Conservation (phyloP, 495 filamentous ascomycete genomes). For the Neurospora sp. region DNA sequence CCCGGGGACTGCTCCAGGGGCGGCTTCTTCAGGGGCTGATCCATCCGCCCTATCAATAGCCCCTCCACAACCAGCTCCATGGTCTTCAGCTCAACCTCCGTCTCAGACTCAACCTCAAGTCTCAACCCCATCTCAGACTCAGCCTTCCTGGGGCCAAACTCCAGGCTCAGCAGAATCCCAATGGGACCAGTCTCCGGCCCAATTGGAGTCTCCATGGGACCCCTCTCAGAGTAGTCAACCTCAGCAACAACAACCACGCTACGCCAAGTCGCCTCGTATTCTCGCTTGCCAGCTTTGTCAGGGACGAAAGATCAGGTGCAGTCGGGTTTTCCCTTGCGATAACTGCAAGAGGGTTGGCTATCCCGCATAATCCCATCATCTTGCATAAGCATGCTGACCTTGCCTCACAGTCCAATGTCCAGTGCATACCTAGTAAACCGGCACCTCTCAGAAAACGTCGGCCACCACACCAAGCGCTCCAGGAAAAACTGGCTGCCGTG, state of each 20-base stretch:
- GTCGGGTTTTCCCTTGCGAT: constrained; percentile 55
- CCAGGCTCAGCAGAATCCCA: background rate
- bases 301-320: constrained; percentile 59
- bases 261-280: constrained; percentile 20
- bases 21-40: background rate
- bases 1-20: background rate
- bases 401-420: constrained; percentile 28
- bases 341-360: constrained; percentile 35
- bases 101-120: background rate
- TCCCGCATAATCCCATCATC: background rate
- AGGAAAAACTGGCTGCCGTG: constrained; percentile 30
- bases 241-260: background rate
- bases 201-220: background rate
- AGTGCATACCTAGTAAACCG: constrained; percentile 38
- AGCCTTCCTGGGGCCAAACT: background rate
- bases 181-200: background rate
- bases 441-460: constrained; percentile 37
- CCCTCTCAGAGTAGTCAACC: background rate
- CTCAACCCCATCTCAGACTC: background rate
- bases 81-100: background rate
- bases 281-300: constrained; percentile 44
- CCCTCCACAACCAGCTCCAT: background rate
- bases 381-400: constrained; percentile 7
- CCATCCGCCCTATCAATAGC: background rate
- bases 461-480: constrained; percentile 38